phyloP scores from a whole-genome alignment of 345 rosid species.

The Salix dunnii region DNA sequence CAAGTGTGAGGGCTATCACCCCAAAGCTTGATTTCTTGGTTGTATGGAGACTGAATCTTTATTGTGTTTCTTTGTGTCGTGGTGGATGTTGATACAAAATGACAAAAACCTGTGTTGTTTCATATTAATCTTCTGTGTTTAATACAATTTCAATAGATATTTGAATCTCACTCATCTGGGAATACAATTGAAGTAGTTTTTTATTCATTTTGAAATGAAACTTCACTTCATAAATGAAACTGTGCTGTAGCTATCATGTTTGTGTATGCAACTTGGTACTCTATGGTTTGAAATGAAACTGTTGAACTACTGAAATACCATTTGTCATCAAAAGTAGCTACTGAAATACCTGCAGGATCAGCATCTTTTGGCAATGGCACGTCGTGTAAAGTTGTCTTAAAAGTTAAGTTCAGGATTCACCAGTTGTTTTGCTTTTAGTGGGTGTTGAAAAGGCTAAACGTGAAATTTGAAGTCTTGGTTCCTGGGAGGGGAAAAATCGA shows the following conservation, averaged over 20 bases:
- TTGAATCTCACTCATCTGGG: neutral
- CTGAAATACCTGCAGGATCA: neutral
- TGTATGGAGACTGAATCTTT: slow-evolving; percentile 14
- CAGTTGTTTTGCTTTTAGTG: neutral
- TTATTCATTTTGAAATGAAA: no score
- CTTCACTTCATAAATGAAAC: no score
- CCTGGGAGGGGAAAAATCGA: no score
- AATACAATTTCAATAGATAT: neutral
- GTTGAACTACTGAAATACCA: neutral
- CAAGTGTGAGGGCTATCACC: slow-evolving; percentile 8
- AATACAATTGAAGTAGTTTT: no score
- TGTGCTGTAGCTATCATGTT: no score
- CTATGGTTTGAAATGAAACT: neutral
- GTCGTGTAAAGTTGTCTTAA: neutral
- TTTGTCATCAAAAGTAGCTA: neutral
- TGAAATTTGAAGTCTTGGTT: neutral
- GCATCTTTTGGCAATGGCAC: neutral
- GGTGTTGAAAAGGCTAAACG: neutral
- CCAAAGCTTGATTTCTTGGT: slow-evolving; percentile 9
- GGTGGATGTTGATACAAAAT: neutral
- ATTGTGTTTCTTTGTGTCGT: neutral
- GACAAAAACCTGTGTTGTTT: neutral
- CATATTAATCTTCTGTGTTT: neutral
- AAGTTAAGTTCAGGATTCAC: neutral
- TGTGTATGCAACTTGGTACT: no score